A percentile compares a stretch with the other conserved stretches of the same genome.
Conservation (phyloP, 2,329 filamentous ascomycete genomes). For the Coccinonectria pachysandricola region DNA sequence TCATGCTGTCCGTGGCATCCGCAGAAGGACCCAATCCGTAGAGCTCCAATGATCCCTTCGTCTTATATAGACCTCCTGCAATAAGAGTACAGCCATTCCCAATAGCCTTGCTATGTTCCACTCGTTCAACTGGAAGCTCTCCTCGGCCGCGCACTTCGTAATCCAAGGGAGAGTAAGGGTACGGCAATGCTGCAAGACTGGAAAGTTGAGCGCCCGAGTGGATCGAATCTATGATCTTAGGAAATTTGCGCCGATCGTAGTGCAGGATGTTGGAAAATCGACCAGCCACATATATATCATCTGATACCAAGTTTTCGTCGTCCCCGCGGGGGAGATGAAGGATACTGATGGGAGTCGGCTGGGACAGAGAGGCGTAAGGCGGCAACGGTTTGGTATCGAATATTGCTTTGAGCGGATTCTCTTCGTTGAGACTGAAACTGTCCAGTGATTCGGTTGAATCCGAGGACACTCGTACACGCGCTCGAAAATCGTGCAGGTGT, state of each 20-base stretch:
- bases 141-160: conserved; percentile 47
- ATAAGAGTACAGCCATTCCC: conserved; percentile 56
- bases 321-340: conserved; percentile 59
- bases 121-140: conserved; percentile 43
- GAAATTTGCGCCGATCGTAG: conserved; percentile 82
- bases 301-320: conserved; percentile 44
- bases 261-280: conserved; percentile 81
- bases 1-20: conserved; percentile 16
- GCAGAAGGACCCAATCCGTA: conserved; percentile 48
- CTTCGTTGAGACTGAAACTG: conserved; percentile 10
- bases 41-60: conserved; percentile 81
- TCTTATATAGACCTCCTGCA: conserved; percentile 83
- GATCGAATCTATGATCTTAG: conserved; percentile 64
- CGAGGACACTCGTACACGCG: conserved; percentile 20
- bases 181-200: conserved; percentile 58
- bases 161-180: conserved; percentile 53
- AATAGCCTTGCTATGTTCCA: conserved; percentile 41
- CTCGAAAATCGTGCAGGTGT: conserved; percentile 70
- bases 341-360: conserved; percentile 74
- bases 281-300: conserved; percentile 80
- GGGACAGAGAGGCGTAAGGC: conserved; percentile 61
- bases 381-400: conserved; percentile 43
- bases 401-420: conserved; percentile 27
- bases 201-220: conserved; percentile 76
- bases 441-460: conserved; percentile 29